Evolutionary conservation across 768 basidiomycete species (phyloP), one percentile per base, ranked within the genome.

Genomic region (Serendipita indica): DNA sequence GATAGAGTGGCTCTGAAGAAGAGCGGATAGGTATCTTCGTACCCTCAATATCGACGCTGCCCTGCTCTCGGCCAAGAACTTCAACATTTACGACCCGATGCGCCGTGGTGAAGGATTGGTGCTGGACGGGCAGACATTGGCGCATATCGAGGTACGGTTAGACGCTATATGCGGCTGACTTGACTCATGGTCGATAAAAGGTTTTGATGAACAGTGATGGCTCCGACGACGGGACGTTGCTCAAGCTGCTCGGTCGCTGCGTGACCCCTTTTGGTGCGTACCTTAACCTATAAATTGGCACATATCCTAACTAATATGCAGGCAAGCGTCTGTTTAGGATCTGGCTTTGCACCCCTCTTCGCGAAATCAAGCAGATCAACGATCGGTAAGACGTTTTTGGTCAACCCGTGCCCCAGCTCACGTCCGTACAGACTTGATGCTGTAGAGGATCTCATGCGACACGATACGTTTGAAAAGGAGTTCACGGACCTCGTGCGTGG

Each of bases 11-110:
- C 16, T 35, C 45, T 34, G 45, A 28, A 22, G 27, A 30, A 34
- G 14, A 20, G 27, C 16, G 34, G 32, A 39, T 58, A 83, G 84
- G 81, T 91, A 91, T 67, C 79, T 98, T 13, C 82, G 86, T 34
- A 88, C 89, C 61, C 77, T 99, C 37, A 98, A 98, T 67, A 90
- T 98, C 62, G 94, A 93, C 72, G 87, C 89, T 67, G 93, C 97
- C 63, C 82, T 99, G 58, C 70, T 99, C 65, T 88, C 83, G 58
- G 92, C 96, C 85, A 86, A 82, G 72, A 98, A 98, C 67, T 99
- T 99, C 77, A 93, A 97, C 64, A 76, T 96, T 35, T 96, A 94
- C 66, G 91, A 97, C 69, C 96, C 96, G 0, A 90, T 97, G 80
- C 84, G 86, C 67, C 77, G 78, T 61, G 92, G 91, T n/a, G 77